Evolutionary conservation across 1,284 basidiomycete genomes (phyloP), one percentile per base, ranked within the genome.

Genomic region (Sporisorium sorghi): DNA sequence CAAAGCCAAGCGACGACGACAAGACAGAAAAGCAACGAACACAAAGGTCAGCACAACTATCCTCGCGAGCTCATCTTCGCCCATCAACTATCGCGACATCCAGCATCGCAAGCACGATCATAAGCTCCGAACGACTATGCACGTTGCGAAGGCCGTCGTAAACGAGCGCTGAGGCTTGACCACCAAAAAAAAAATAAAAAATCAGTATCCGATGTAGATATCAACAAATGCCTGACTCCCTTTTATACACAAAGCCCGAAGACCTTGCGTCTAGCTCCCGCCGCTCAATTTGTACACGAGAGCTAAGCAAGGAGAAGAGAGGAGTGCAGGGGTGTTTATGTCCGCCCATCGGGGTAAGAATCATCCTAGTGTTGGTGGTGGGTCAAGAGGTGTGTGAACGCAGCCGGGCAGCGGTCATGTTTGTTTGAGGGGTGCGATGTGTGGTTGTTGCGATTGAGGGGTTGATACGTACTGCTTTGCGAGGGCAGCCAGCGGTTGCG

Each of bases 161-260:
- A 5, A n/a, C 17, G 26, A 30, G 17, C 1, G 17, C 26, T 28
- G 17, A 48, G 24, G 44, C 3, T 32, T n/a, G 52, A 43, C 8
- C 53, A 23, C 23, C 24, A 32, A 32, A 28, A 58, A 58, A 61
- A 70, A 66, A 74, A 66, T 44, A 32, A 32, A 28, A 58, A 58
- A 61, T 74, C 72, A 74, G 72, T 44, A 69, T 66, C 72, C 72
- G 72, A 74, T 74, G 72, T 74, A 74, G 71, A 69, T 74, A 66
- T 74, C 72, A 74, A 64, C 72, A 74, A 74, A 74, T 74, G 62
- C 59, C 66, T 58, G 72, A 33, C 55, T 37, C 72, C 51, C 66
- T 66, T 74, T 73, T 73, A 42, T 67, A 32, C 71, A 68, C 64
- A 6, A 33, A 33, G 33, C 21, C 26, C 37, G 21, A 46, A 46